Conservation (phyloP, 2,329 filamentous ascomycete species). For the Venturia aucupariae region DNA sequence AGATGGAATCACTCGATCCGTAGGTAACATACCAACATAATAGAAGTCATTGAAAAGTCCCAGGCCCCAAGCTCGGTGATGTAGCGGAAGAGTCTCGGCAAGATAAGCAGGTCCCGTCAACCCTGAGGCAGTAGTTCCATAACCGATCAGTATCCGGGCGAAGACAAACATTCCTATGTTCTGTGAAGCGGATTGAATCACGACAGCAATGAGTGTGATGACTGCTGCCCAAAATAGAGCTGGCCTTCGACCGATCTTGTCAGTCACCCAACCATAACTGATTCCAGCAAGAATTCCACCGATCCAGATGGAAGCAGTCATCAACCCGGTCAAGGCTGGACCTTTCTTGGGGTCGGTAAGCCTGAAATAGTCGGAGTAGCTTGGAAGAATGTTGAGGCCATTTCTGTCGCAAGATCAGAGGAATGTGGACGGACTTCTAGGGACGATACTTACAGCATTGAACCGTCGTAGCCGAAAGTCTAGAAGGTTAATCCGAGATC, state of each 20-base stretch:
- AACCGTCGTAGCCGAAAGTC: conserved; percentile 33
- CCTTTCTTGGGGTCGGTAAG: conserved; percentile 28
- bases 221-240: conserved; percentile 35
- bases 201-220: conserved; percentile 36
- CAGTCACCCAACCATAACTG: conserved; percentile 34
- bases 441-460: conserved; percentile 32
- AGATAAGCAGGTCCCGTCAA: conserved; percentile 41
- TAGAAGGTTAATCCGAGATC: background rate
- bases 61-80: conserved; percentile 37
- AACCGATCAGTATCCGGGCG: conserved; percentile 39
- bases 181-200: conserved; percentile 41
- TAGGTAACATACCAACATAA: conserved; percentile 17
- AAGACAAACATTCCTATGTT: conserved; percentile 45
- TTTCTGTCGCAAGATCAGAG: conserved; percentile 25
- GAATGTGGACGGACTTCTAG: background rate
- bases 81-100: conserved; percentile 39
- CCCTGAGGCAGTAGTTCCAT: conserved; percentile 35
- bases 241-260: conserved; percentile 35
- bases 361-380: conserved; percentile 47
- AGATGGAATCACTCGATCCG: no score
- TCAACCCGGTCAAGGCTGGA: conserved; percentile 43
- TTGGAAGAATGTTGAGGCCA: conserved; percentile 48
- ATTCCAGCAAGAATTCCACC: conserved; percentile 40
- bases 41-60: conserved; percentile 34
- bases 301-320: conserved; percentile 48